Conservation (phyloP, 2,329 filamentous ascomycete genomes). For the Diaporthe citrichinensis region DNA sequence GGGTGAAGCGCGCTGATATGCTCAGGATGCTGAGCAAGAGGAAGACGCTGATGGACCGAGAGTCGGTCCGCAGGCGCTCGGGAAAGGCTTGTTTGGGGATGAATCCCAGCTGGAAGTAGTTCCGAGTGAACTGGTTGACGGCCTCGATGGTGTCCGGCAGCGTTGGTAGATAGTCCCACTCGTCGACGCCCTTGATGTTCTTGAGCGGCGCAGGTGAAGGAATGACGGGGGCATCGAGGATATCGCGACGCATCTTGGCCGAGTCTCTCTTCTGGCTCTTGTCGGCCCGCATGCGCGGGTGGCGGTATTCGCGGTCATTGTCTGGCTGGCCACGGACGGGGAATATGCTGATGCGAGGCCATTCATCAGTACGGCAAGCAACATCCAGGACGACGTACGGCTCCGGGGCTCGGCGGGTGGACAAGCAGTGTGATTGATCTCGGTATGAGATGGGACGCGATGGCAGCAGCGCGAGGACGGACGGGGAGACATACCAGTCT, state of each 20-base stretch:
- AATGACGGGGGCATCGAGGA: conserved; percentile 49
- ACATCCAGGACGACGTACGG: neutral
- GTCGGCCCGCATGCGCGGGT: conserved; percentile 66
- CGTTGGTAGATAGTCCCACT: conserved; percentile 66
- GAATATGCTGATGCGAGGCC: conserved; percentile 58
- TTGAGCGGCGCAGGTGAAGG: conserved; percentile 41
- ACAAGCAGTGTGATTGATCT: neutral
- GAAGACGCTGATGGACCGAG: conserved; percentile 66
- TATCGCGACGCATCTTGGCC: conserved; percentile 53
- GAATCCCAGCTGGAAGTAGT: conserved; percentile 73
- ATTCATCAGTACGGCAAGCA: conserved; percentile 23
- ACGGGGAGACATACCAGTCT: conserved; percentile 62
- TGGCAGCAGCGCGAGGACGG: conserved; percentile 14
- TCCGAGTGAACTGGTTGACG: conserved; percentile 65
- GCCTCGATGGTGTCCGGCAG: conserved; percentile 65
- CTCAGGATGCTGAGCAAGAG: conserved; percentile 69
- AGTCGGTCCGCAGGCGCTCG: conserved; percentile 61
- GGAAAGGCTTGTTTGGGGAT: conserved; percentile 68
- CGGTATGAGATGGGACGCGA: neutral
- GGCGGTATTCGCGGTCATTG: conserved; percentile 68
- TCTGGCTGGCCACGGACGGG: conserved; percentile 67
- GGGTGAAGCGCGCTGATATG: conserved; percentile 69
- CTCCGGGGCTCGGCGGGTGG: neutral
- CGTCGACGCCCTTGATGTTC: conserved; percentile 51
- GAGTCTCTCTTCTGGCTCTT: conserved; percentile 58